A percentile compares a stretch with the other conserved stretches of the same genome.
Evolutionary conservation across 768 basidiomycete species (phyloP).

Genomic region (Mycena polygramma): DNA sequence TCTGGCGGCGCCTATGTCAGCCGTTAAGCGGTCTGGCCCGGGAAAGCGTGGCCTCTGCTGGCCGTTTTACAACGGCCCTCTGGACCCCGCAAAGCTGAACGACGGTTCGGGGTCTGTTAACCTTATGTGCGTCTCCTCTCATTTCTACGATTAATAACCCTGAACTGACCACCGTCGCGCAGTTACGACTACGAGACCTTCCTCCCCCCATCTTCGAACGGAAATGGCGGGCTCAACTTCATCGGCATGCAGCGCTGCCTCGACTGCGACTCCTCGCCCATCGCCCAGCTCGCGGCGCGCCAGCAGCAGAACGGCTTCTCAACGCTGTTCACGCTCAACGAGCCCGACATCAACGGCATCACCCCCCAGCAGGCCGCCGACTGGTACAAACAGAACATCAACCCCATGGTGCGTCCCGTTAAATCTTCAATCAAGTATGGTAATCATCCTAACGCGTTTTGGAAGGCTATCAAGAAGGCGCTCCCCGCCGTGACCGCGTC

Average conservation of each 20-base stretch:
- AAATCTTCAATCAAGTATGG: background rate
- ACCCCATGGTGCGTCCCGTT: conserved; percentile 47
- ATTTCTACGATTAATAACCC: background rate
- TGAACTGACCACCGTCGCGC: background rate
- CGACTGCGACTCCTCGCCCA: conserved; percentile 53
- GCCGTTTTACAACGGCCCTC: conserved; percentile 49
- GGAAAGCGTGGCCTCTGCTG: conserved; percentile 55
- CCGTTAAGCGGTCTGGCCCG: conserved; percentile 39
- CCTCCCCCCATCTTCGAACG: conserved; percentile 49
- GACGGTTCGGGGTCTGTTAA: conserved; percentile 50
- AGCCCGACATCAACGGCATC: conserved; percentile 50
- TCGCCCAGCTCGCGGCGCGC: conserved; percentile 47
- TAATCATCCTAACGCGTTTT: too few relatives aligned
- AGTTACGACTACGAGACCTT: conserved; percentile 57
- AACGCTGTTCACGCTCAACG: conserved; percentile 46
- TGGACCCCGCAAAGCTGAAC: conserved; percentile 42
- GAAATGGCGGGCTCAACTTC: conserved; percentile 52
- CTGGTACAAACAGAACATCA: conserved; percentile 53
- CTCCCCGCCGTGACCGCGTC: conserved; percentile 54
- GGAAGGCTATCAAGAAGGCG: conserved; percentile 52
- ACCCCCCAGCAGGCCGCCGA: conserved; percentile 46
- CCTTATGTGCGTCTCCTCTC: conserved; percentile 25
- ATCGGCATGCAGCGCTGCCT: conserved; percentile 55
- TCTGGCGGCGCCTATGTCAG: conserved; percentile 29
- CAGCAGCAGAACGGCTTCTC: conserved; percentile 42